phyloP scores from a whole-genome alignment of 257 asterid genomes.

The Nicotiana noctiflora region DNA sequence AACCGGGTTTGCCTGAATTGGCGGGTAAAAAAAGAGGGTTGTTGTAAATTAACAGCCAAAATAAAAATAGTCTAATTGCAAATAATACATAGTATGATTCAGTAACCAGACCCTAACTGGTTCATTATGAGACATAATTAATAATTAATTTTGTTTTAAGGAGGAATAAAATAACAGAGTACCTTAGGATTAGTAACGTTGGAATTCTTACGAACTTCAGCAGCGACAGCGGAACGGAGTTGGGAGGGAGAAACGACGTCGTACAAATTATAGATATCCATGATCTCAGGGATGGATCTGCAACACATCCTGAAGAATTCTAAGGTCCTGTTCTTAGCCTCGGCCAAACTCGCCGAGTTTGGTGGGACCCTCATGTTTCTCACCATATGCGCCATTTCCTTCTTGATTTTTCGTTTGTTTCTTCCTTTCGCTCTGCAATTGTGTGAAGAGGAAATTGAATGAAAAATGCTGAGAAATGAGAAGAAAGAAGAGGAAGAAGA shows the following conservation, averaged over 20 bases:
- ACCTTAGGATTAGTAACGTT: slow-evolving; percentile 72
- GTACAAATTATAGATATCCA: slow-evolving; percentile 69
- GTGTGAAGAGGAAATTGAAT: not conserved
- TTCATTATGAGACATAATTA: not conserved
- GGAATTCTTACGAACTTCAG: slow-evolving; percentile 75
- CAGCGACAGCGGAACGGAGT: slow-evolving; percentile 65
- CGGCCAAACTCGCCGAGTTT: slow-evolving; percentile 53
- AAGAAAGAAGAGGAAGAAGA: no score
- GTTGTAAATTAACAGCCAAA: not conserved
- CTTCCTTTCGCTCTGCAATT: not conserved
- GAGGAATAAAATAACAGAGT: not conserved
- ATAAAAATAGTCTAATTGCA: no score
- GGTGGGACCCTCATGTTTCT: slow-evolving; percentile 70
- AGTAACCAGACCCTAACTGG: not conserved
- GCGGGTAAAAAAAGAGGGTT: no score
- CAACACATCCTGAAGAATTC: slow-evolving; percentile 83
- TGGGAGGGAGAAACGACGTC: slow-evolving; percentile 68
- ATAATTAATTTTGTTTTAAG: not conserved
- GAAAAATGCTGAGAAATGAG: not conserved
- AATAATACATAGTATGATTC: not conserved
- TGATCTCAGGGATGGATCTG: slow-evolving; percentile 74
- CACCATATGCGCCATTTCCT: slow-evolving; percentile 16
- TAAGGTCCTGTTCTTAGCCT: slow-evolving; percentile 69
- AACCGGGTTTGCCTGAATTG: not conserved
- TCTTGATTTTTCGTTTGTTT: not conserved